Evolutionary conservation across 208 protist genomes (phyloP).

Genomic region (Crithidia expoeki): DNA sequence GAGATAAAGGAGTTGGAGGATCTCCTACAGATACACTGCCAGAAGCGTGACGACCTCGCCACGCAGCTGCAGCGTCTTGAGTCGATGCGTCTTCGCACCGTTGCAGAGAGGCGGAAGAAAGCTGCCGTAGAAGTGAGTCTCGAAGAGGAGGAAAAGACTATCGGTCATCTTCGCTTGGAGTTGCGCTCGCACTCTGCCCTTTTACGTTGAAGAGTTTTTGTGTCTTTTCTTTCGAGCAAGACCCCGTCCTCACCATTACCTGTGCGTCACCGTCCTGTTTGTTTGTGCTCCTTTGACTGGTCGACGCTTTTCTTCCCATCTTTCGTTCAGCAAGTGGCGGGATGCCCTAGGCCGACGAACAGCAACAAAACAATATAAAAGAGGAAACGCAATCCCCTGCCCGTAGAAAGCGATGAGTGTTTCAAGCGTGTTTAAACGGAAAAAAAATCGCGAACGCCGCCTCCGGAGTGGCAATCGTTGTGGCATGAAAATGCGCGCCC

Average conservation of each 20-base stretch:
- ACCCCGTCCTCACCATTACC: background rate
- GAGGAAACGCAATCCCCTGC: too few species aligned
- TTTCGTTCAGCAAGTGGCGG: too few species aligned
- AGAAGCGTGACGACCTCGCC: constrained; percentile 62
- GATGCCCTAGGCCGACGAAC: too few species aligned
- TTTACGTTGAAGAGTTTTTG: background rate
- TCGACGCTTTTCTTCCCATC: too few species aligned
- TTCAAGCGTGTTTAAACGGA: too few species aligned
- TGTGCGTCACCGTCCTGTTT: background rate
- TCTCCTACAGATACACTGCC: constrained; percentile 53
- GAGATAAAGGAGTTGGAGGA: constrained; percentile 56
- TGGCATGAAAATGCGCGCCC: too few species aligned
- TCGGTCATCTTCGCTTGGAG: constrained; percentile 62
- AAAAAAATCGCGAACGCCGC: too few species aligned
- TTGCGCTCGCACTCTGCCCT: constrained; percentile 41
- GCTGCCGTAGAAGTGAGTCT: constrained; percentile 47
- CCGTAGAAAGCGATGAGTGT: too few species aligned
- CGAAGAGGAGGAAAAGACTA: constrained; percentile 45
- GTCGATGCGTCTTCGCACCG: constrained; percentile 48
- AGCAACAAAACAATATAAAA: background rate
- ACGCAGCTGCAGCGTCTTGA: constrained; percentile 66
- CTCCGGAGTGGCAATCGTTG: too few species aligned
- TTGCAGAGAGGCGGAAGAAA: constrained; percentile 53
- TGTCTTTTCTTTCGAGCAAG: background rate
- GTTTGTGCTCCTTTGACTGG: too few species aligned